phyloP scores from a whole-genome alignment of 805 yeast genomes.

The Candida sonorensis region DNA sequence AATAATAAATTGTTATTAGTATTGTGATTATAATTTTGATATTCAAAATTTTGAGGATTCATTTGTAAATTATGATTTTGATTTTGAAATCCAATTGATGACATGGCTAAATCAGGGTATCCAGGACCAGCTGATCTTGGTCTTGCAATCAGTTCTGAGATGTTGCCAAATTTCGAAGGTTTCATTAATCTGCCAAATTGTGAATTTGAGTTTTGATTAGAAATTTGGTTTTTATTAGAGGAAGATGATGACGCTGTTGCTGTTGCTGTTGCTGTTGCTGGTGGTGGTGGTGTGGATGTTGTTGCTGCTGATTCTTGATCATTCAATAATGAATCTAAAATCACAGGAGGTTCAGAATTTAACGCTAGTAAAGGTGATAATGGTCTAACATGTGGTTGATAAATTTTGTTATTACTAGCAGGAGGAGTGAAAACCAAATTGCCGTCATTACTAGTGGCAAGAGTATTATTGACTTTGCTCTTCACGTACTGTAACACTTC shows the following conservation, averaged over 20 bases:
- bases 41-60: no score
- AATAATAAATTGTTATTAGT: no score
- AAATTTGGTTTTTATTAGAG: no score
- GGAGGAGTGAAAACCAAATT: constrained; percentile 20
- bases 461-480: constrained; percentile 30
- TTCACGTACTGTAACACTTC: constrained; percentile 40
- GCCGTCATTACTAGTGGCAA: constrained; percentile 9
- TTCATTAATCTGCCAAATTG: constrained; percentile 4
- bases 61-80: neutral
- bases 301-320: constrained; percentile 7
- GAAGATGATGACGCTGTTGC: no score
- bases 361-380: constrained; percentile 27
- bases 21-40: no score
- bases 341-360: constrained; percentile 29
- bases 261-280: no score
- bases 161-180: constrained; percentile 4
- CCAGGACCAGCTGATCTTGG: constrained; percentile 43
- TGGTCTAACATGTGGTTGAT: constrained; percentile 23
- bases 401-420: constrained; percentile 13
- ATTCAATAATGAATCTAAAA: constrained; percentile 33
- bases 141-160: constrained; percentile 23
- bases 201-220: no score
- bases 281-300: constrained; percentile 3
- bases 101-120: constrained; percentile 11
- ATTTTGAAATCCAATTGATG: constrained; percentile 2